Evolutionary conservation across 2,329 filamentous ascomycete species (phyloP), one percentile per base, ranked within the genome.

Genomic region (Alternaria novae-zelandiae): DNA sequence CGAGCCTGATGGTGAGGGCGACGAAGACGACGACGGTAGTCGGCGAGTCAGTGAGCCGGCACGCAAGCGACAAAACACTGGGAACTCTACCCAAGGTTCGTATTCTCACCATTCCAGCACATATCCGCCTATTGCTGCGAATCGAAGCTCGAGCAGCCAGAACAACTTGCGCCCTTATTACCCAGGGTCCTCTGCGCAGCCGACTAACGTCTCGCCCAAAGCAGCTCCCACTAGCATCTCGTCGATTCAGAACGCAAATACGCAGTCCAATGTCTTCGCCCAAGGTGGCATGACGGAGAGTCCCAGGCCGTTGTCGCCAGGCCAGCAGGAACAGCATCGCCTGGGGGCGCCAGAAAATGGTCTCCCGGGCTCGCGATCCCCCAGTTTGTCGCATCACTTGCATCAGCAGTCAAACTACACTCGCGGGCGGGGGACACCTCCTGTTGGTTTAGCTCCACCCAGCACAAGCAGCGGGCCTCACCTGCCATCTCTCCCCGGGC

Each of bases 261-360:
- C 61, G 36, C 75, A 78, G 66, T 59, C 83, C 83, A 50, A 86
- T 86, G 86, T 94, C 68, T 96, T 93, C 76, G 86, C 89, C 9
- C 89, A 93, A 67, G 86, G 87, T 57, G 81, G 82, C 57, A 91
- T 97, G 83, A 96, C 91, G 4, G 93, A 97, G 79, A 96, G 92
- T 69, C 93, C 94, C 0, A 96, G 94, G 75, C 91, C 94, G 5
- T 83, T 97, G 44, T 94, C 90, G 64, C 91, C 91, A n/a, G 85
- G 85, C 17, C 83, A 84, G 61, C 82, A 83, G 66, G 82, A 85
- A 20, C 83, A 86, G 60, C 82, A 82, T 80, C 77, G 85, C 20
- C 83, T 90, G 54, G 88, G 88, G 68, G 79, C 85, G 15, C 79
- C 82, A 28, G 79, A 86, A 64, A 81, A 75, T 44, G 77, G 72